Evolutionary conservation across 2,329 filamentous ascomycete species (phyloP).

Genomic region (Phaeosphaeriaceae sp.): DNA sequence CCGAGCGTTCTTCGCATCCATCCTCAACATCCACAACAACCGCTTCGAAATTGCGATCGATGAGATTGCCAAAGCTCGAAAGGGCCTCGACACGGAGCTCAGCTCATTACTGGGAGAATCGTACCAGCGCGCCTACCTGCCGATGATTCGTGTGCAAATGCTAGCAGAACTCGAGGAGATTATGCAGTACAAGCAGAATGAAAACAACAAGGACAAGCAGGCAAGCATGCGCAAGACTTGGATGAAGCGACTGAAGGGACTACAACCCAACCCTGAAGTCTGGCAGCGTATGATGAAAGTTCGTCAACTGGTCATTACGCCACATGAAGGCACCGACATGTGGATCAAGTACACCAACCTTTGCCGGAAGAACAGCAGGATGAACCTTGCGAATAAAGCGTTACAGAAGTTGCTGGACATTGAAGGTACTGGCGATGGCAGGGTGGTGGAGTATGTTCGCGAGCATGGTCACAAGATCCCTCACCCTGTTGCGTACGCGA

Average conservation of each 20-base stretch:
- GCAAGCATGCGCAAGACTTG: slow-evolving; percentile 91
- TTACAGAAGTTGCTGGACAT: slow-evolving; percentile 80
- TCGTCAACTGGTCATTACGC: slow-evolving; percentile 87
- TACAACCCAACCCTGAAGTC: slow-evolving; percentile 95
- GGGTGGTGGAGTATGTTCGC: slow-evolving; percentile 43
- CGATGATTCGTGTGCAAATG: slow-evolving; percentile 99
- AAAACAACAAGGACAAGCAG: slow-evolving; percentile 80
- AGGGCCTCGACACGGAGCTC: slow-evolving; percentile 93
- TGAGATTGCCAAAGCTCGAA: slow-evolving; percentile 89
- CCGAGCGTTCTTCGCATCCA: slow-evolving; percentile 96
- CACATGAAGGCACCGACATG: slow-evolving; percentile 96
- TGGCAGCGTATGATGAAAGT: slow-evolving; percentile 99
- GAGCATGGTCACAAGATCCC: slow-evolving; percentile 56
- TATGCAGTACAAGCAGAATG: slow-evolving; percentile 93
- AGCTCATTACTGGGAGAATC: slow-evolving; percentile 97
- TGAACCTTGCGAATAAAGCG: slow-evolving; percentile 94
- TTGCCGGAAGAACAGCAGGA: slow-evolving; percentile 93
- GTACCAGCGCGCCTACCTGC: slow-evolving; percentile 95
- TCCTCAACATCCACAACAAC: slow-evolving; percentile 91
- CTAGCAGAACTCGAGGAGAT: slow-evolving; percentile 97
- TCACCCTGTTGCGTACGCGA: slow-evolving; percentile 92
- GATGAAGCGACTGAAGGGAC: slow-evolving; percentile 93
- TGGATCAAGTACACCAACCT: slow-evolving; percentile 99
- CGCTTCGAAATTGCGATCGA: slow-evolving; percentile 90
- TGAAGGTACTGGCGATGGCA: slow-evolving; percentile 35